These are phyloP conservation scores for Clarireedia homoeocarpa DNA, from an alignment of 2,329 filamentous ascomycete species.

Conservation along the genomic window DNA sequence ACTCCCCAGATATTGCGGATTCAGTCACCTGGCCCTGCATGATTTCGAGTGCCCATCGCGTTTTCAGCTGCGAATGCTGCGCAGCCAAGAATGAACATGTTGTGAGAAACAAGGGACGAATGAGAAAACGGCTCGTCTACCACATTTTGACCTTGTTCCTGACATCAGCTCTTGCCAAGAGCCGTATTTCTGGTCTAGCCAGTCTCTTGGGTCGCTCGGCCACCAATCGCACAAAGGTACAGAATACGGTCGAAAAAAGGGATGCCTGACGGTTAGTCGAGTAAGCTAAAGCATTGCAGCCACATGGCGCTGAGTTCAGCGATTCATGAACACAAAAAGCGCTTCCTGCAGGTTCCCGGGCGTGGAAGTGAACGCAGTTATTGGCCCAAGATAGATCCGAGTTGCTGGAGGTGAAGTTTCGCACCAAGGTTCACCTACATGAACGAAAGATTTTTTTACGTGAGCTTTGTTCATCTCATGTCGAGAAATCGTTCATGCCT, in stretches of 20 bases:
- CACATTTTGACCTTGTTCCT: conserved; percentile 3
- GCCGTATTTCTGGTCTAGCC: neutral
- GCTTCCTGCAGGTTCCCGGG: neutral
- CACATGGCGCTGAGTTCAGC: neutral
- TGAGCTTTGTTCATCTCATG: neutral
- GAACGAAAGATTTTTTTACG: neutral
- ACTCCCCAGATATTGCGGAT: neutral
- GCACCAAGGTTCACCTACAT: too few species aligned
- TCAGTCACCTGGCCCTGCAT: neutral
- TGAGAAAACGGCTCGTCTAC: neutral
- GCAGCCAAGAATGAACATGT: neutral
- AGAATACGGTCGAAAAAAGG: neutral
- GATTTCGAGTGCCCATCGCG: neutral
- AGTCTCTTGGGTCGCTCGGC: neutral
- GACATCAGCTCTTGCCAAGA: conserved; percentile 2
- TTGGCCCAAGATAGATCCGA: too few species aligned
- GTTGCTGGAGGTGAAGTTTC: too few species aligned
- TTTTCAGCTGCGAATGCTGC: neutral
- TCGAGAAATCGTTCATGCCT: neutral
- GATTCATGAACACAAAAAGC: neutral
- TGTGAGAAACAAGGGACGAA: neutral
- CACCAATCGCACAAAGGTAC: too few species aligned
- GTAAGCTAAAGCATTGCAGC: neutral
- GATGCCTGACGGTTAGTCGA: neutral
- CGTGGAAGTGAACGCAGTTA: too few species aligned